A percentile compares a stretch with the other conserved stretches of the same genome.
Conservation (phyloP, 1,284 basidiomycete species). For the Microbotryomycetes sp. region DNA sequence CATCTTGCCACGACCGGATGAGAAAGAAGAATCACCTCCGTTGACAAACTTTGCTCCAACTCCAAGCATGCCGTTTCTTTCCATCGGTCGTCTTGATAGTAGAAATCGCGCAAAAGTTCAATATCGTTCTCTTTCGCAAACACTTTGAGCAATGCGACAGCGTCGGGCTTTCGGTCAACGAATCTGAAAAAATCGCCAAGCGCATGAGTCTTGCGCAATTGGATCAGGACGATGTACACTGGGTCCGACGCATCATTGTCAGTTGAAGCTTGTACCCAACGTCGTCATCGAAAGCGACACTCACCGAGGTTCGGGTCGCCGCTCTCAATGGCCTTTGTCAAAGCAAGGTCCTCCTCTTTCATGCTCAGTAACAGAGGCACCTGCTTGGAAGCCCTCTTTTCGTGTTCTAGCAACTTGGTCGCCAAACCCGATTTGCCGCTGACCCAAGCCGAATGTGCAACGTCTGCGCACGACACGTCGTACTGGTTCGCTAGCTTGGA, state of each 20-base stretch:
- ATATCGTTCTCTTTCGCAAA: slow-evolving; percentile 83
- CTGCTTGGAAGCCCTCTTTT: slow-evolving; percentile 81
- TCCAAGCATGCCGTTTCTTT: slow-evolving; percentile 82
- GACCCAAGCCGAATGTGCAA: slow-evolving; percentile 90
- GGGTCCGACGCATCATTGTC: not conserved
- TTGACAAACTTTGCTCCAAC: slow-evolving; percentile 51
- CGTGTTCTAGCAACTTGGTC: slow-evolving; percentile 88
- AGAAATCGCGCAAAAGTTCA: slow-evolving; percentile 90
- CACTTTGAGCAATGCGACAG: slow-evolving; percentile 69
- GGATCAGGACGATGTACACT: slow-evolving; percentile 86
- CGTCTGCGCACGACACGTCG: slow-evolving; percentile 83
- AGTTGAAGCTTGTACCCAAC: not conserved
- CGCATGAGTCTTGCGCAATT: slow-evolving; percentile 70
- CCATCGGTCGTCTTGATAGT: slow-evolving; percentile 93
- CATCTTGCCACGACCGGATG: not conserved
- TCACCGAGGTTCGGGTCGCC: slow-evolving; percentile 90
- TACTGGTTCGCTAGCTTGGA: slow-evolving; percentile 69
- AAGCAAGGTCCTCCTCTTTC: slow-evolving; percentile 85
- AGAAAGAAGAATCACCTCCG: slow-evolving; percentile 50
- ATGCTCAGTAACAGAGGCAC: slow-evolving; percentile 86
- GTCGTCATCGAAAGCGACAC: slow-evolving; percentile 31
- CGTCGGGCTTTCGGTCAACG: slow-evolving; percentile 74
- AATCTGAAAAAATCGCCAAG: slow-evolving; percentile 91
- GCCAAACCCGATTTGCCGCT: slow-evolving; percentile 76
- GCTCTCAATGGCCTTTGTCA: slow-evolving; percentile 85